Percentiles rank a stretch among this genome's conserved stretches.
phyloP scores from a whole-genome alignment of 257 asterid species.

The Plectranthus barbatus region DNA sequence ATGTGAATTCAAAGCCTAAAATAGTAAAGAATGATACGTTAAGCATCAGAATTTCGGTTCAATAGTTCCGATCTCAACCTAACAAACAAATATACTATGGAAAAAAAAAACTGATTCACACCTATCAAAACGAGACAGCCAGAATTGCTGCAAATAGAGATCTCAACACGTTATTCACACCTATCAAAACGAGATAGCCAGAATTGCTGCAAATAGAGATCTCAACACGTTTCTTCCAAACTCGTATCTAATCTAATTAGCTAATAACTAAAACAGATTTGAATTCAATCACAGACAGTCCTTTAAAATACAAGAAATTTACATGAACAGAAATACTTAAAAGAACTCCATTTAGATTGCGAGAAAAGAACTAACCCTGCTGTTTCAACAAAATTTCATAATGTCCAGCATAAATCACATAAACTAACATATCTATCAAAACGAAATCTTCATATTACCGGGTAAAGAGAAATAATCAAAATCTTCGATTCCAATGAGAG shows the following conservation, averaged over 20 bases:
- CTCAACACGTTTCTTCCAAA: neutral
- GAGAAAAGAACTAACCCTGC: neutral
- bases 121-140: neutral
- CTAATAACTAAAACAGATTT: neutral
- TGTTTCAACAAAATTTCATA: neutral
- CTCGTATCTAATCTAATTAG: neutral
- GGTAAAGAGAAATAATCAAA: neutral
- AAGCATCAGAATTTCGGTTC: neutral
- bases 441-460: neutral
- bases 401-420: neutral
- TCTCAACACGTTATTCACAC: neutral
- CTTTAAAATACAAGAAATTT: neutral
- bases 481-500: neutral
- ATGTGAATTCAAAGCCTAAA: constrained; percentile 9
- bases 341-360: neutral
- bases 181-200: neutral
- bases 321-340: neutral
- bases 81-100: neutral
- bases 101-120: neutral
- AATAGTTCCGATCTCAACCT: neutral
- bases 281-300: neutral
- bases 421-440: neutral
- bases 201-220: neutral
- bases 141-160: neutral
- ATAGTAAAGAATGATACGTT: neutral